phyloP scores from a whole-genome alignment of 2,329 filamentous ascomycete species.

The Hypoxylon sp. region DNA sequence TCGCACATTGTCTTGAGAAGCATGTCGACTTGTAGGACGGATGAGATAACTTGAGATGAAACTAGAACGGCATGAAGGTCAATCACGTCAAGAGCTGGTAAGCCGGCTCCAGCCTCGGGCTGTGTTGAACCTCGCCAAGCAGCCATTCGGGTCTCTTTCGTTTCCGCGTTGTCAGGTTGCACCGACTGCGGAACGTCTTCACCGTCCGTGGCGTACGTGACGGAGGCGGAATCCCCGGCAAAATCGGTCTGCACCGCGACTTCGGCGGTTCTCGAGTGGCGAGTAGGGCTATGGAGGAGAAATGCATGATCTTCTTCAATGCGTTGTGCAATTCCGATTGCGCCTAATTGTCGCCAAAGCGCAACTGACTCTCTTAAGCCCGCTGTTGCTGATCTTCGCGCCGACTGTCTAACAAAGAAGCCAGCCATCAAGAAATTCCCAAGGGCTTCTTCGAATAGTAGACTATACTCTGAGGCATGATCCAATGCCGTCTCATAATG shows the following conservation, averaged over 20 bases:
- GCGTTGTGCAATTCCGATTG: constrained; percentile 72
- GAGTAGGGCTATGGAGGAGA: constrained; percentile 68
- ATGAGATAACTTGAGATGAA: constrained; percentile 82
- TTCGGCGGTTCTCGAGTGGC: constrained; percentile 67
- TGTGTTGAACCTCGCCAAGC: constrained; percentile 71
- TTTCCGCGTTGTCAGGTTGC: constrained; percentile 56
- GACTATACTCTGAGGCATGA: constrained; percentile 72
- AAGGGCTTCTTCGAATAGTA: constrained; percentile 75
- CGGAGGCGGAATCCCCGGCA: constrained; percentile 62
- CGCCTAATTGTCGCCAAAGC: constrained; percentile 74
- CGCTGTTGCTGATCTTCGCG: constrained; percentile 73
- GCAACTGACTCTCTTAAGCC: constrained; percentile 72
- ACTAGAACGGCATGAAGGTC: constrained; percentile 81
- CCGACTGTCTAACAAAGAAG: constrained; percentile 71
- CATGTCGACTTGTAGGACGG: constrained; percentile 77
- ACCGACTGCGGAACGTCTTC: constrained; percentile 54
- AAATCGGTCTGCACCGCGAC: constrained; percentile 76
- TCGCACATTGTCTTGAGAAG: constrained; percentile 83
- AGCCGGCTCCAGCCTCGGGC: constrained; percentile 65
- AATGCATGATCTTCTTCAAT: constrained; percentile 74
- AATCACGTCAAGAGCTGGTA: constrained; percentile 83
- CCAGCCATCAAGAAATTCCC: constrained; percentile 78
- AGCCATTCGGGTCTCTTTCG: constrained; percentile 66
- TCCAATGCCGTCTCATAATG: constrained; percentile 77
- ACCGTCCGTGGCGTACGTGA: constrained; percentile 59